Evolutionary conservation across 2,329 filamentous ascomycete species (phyloP).

Genomic region (Sporothrix humicola): DNA sequence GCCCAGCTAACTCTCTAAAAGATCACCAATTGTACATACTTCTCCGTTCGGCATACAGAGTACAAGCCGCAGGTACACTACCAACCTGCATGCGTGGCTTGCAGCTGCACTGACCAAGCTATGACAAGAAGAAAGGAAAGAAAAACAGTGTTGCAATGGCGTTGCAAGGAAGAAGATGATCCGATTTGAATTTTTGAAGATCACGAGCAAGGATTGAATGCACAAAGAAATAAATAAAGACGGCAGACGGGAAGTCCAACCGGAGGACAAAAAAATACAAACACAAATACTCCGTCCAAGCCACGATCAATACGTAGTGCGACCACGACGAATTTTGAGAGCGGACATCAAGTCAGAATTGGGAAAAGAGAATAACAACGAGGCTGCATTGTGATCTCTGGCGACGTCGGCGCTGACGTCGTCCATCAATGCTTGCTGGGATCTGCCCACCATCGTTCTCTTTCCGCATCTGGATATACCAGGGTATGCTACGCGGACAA

Average conservation of each 20-base stretch:
- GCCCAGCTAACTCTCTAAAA: background rate
- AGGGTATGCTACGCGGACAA: background rate
- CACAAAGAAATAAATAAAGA: background rate
- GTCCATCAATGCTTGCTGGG: background rate
- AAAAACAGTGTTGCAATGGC: background rate
- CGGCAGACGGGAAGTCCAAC: constrained; percentile 4
- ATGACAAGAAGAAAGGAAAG: constrained; percentile 2
- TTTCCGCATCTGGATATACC: background rate
- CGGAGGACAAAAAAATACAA: background rate
- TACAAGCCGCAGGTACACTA: constrained; percentile 3
- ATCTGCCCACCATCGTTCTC: background rate
- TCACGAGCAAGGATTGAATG: too few species aligned
- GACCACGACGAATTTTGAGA: background rate
- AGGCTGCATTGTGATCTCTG: background rate
- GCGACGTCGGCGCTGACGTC: background rate
- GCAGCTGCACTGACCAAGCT: constrained; percentile 21
- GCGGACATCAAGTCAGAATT: background rate
- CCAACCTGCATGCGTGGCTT: constrained; percentile 7
- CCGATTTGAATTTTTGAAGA: background rate
- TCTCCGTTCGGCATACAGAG: background rate
- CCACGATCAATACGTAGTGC: constrained; percentile 6
- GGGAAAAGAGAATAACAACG: too few species aligned
- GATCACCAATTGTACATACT: too few species aligned
- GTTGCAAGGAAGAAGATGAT: background rate
- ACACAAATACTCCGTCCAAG: background rate